Percentiles rank a stretch among this genome's conserved stretches.
Conservation (phyloP, 2,329 filamentous ascomycete genomes). For the Pseudogymnoascus sp. region DNA sequence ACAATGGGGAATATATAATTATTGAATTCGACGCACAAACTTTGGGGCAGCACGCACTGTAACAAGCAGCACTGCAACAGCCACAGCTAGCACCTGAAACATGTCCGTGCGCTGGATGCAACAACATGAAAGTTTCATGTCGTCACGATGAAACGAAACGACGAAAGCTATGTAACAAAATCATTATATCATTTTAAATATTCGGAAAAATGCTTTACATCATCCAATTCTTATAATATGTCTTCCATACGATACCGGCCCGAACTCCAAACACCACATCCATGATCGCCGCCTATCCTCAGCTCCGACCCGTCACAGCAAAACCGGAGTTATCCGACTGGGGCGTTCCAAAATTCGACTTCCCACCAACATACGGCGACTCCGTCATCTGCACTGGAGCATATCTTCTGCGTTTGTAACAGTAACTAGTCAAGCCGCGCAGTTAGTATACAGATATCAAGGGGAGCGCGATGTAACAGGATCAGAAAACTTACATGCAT, state of each 20-base stretch:
- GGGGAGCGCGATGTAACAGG: neutral
- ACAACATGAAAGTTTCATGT: neutral
- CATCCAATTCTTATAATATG: neutral
- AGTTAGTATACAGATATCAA: neutral
- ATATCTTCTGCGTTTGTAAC: neutral
- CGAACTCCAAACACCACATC: neutral
- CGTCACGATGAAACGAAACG: neutral
- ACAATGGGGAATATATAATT: neutral
- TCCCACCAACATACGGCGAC: neutral
- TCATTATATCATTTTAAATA: neutral
- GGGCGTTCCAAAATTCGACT: neutral
- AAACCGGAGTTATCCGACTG: neutral
- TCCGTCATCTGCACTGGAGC: neutral
- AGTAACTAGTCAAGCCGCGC: neutral
- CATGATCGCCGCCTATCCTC: neutral
- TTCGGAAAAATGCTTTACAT: neutral
- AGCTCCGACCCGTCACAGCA: neutral
- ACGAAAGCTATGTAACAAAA: neutral
- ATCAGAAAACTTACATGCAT: constrained; percentile 16
- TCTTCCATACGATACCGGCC: neutral
- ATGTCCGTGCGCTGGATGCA: neutral
- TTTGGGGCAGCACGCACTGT: neutral
- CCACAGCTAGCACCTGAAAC: neutral
- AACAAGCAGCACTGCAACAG: neutral
- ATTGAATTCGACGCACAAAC: neutral